Evolutionary conservation across 2,329 filamentous ascomycete genomes (phyloP).

Genomic region (Chalara sp.): DNA sequence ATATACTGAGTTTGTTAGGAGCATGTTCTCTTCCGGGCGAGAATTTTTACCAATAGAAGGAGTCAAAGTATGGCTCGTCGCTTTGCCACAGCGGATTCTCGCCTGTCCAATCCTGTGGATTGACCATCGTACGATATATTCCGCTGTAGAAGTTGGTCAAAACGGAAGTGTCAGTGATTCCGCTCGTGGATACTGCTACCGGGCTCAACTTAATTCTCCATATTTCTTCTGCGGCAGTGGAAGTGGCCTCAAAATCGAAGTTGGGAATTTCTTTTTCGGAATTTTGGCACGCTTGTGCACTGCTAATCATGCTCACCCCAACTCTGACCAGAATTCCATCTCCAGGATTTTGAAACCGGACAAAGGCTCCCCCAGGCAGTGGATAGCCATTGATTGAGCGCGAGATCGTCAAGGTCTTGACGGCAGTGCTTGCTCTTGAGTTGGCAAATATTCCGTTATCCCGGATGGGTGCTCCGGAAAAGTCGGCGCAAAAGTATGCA

Average conservation of each 20-base stretch:
- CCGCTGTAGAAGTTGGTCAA: conserved; percentile 64
- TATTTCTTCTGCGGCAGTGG: conserved; percentile 42
- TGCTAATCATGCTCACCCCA: conserved; percentile 64
- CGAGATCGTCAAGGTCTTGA: conserved; percentile 42
- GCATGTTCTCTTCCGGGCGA: neutral
- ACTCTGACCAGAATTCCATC: conserved; percentile 54
- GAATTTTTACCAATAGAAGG: conserved; percentile 47
- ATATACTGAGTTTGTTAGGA: conserved; percentile 44
- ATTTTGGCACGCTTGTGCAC: conserved; percentile 58
- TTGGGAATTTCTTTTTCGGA: conserved; percentile 61
- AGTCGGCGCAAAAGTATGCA: conserved; percentile 62
- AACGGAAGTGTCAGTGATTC: conserved; percentile 42
- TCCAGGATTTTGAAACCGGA: conserved; percentile 46
- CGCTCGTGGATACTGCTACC: conserved; percentile 44
- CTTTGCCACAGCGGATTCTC: conserved; percentile 65
- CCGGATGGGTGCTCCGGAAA: conserved; percentile 48
- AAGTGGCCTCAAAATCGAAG: conserved; percentile 55
- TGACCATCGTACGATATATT: conserved; percentile 63
- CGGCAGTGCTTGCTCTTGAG: conserved; percentile 43
- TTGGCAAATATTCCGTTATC: conserved; percentile 57
- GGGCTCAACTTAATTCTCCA: conserved; percentile 57
- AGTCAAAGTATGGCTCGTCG: conserved; percentile 66
- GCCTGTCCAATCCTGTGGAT: conserved; percentile 66
- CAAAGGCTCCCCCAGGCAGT: conserved; percentile 55
- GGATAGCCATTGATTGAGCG: conserved; percentile 47